A percentile compares a stretch with the other conserved stretches of the same genome.
Evolutionary conservation across 208 protist genomes (phyloP).

Genomic region (Angomonas desouzai): DNA sequence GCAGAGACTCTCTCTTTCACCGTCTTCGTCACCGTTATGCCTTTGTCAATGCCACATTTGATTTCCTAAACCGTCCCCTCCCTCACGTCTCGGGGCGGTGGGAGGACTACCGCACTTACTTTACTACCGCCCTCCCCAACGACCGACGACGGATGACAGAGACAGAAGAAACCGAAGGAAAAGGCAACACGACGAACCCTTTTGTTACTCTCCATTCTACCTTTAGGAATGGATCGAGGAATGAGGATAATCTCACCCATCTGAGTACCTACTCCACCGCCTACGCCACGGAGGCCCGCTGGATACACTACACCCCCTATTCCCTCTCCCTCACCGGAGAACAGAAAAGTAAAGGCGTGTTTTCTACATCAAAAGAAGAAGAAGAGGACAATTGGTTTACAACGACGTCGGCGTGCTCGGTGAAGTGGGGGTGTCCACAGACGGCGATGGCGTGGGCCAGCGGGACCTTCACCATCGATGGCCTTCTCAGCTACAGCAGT

Average conservation of each 20-base stretch:
- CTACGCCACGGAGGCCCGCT: background rate
- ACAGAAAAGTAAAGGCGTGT: background rate
- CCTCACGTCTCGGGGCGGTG: no score
- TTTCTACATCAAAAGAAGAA: background rate
- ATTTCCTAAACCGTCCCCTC: background rate
- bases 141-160: background rate
- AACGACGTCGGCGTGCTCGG: slow-evolving; percentile 27
- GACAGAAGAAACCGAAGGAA: background rate
- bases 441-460: slow-evolving; percentile 81
- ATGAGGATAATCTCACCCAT: background rate
- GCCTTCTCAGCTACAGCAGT: slow-evolving; percentile 61
- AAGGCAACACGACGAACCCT: background rate
- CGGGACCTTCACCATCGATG: slow-evolving; percentile 52
- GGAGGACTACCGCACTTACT: background rate
- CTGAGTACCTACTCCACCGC: background rate
- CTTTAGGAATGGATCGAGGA: no score
- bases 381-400: slow-evolving; percentile 11
- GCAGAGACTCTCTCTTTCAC: background rate
- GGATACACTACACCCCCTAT: no score
- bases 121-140: background rate
- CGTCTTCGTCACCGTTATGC: background rate
- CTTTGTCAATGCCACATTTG: background rate
- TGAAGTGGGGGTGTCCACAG: slow-evolving; percentile 57
- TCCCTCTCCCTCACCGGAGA: background rate
- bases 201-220: no score